Evolutionary conservation across 352 stramenopile genomes (phyloP).

Genomic region (Aphanomyces euteiches): DNA sequence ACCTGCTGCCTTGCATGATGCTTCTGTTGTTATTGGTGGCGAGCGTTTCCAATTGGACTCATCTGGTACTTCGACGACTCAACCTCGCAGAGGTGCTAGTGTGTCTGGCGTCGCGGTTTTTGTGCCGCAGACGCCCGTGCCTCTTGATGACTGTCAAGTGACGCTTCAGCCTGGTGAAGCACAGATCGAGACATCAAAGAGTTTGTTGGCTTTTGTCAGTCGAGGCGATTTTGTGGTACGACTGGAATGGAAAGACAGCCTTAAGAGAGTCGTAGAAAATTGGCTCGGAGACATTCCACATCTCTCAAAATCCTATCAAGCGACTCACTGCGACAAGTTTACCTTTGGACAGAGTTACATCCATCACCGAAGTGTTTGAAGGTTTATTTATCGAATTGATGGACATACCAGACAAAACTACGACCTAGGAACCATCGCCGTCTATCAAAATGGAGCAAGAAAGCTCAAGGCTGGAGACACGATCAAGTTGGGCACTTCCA

Average conservation of each 20-base stretch:
- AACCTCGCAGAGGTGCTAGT: neutral
- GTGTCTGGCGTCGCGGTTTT: slow-evolving; percentile 15
- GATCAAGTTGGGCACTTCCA: slow-evolving; percentile 15
- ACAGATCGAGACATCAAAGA: slow-evolving; percentile 11
- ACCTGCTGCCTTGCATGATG: neutral
- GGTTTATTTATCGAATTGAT: neutral
- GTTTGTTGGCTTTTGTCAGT: slow-evolving; percentile 14
- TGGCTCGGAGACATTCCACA: slow-evolving; percentile 11
- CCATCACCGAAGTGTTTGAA: slow-evolving; percentile 8
- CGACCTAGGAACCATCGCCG: neutral
- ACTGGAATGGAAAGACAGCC: neutral
- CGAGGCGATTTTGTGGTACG: slow-evolving; percentile 27
- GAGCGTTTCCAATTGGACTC: slow-evolving; percentile 8
- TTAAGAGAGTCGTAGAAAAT: slow-evolving; percentile 13
- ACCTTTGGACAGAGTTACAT: slow-evolving; percentile 23
- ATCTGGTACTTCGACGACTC: neutral
- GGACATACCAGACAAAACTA: neutral
- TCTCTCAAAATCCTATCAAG: slow-evolving; percentile 25
- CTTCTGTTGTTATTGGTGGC: slow-evolving; percentile 18
- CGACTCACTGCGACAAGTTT: slow-evolving; percentile 24
- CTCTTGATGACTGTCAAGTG: slow-evolving; percentile 1
- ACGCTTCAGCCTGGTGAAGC: slow-evolving; percentile 21
- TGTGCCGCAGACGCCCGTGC: slow-evolving; percentile 16
- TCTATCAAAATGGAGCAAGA: slow-evolving; percentile 23
- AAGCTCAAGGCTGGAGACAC: slow-evolving; percentile 27